Evolutionary conservation across 1,284 basidiomycete genomes (phyloP).

Genomic region (Boletus putidus): DNA sequence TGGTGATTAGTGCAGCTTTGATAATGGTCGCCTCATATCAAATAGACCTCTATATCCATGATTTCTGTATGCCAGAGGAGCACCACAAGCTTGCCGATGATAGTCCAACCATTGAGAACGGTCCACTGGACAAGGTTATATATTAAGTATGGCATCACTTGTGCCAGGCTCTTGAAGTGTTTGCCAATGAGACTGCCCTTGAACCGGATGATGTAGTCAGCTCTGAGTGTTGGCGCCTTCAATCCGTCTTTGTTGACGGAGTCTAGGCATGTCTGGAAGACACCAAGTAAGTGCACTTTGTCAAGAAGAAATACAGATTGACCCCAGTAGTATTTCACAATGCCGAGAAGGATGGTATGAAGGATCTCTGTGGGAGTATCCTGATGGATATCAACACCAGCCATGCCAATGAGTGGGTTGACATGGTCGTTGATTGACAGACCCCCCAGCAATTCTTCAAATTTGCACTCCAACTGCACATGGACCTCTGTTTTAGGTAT

Average conservation of each 20-base stretch:
- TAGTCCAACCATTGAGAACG: constrained; percentile 25
- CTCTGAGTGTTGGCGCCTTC: not conserved
- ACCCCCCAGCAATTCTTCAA: too few species aligned
- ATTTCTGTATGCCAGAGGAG: constrained; percentile 36
- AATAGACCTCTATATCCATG: constrained; percentile 20
- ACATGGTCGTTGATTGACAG: too few species aligned
- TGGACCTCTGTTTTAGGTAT: too few species aligned
- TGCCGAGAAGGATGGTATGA: constrained; percentile 37
- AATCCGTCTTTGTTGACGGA: not conserved
- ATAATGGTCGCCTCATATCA: too few species aligned
- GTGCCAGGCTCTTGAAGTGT: constrained; percentile 36
- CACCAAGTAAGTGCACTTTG: constrained; percentile 21
- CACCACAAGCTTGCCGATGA: constrained; percentile 27
- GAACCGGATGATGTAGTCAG: constrained; percentile 13
- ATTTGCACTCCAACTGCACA: too few species aligned
- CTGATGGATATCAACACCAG: constrained; percentile 4
- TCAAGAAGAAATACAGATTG: constrained; percentile 29
- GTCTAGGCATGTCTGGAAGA: constrained; percentile 17
- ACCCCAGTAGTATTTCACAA: constrained; percentile 39
- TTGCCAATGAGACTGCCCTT: constrained; percentile 35
- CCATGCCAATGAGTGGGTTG: not conserved
- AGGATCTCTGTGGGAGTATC: constrained; percentile 38
- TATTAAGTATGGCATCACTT: constrained; percentile 33
- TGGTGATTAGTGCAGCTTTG: too few species aligned
- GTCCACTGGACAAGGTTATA: constrained; percentile 22